Percentiles rank a stretch among this genome's conserved stretches.
These are phyloP conservation scores for Diaporthe destruens DNA, from an alignment of 2,329 filamentous ascomycete genomes.

Conservation along the genomic window DNA sequence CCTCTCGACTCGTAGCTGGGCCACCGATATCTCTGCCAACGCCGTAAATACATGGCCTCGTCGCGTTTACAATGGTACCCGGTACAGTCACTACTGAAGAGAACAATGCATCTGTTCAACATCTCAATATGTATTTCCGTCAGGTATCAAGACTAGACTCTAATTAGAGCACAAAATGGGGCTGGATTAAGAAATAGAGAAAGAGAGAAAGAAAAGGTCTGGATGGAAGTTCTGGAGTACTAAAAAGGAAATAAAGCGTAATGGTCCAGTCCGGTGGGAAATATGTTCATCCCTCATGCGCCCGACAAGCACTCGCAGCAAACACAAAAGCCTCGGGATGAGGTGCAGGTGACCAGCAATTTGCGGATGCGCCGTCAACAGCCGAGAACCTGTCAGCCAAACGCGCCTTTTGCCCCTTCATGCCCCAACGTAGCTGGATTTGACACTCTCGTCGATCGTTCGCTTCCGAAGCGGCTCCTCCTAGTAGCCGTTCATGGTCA, in stretches of 20 bases:
- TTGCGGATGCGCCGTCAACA: conserved; percentile 35
- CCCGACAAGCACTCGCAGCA: conserved; percentile 50
- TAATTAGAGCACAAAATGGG: conserved; percentile 53
- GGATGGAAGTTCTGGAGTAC: conserved; percentile 54
- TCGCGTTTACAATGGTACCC: not conserved
- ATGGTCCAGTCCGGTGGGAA: conserved; percentile 55
- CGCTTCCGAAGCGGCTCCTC: conserved; percentile 41
- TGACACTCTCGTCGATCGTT: conserved; percentile 42
- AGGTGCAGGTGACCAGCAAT: conserved; percentile 47
- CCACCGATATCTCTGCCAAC: not conserved
- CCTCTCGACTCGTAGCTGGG: conserved; percentile 39
- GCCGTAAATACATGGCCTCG: not conserved
- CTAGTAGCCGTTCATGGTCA: conserved; percentile 99
- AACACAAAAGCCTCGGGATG: conserved; percentile 50
- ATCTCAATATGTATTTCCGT: conserved; percentile 49
- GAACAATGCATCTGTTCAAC: conserved; percentile 21
- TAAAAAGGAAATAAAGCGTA: conserved; percentile 59
- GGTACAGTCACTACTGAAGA: not conserved
- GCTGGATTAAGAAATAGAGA: conserved; percentile 47
- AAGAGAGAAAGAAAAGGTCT: conserved; percentile 47
- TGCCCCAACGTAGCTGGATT: conserved; percentile 39
- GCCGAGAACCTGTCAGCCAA: conserved; percentile 31
- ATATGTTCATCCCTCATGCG: conserved; percentile 50
- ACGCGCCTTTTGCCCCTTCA: conserved; percentile 37
- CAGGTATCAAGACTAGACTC: conserved; percentile 59